Base-by-base conservation (phyloP, 2,329 filamentous ascomycete genomes). In the Penicillium hordei region DNA sequence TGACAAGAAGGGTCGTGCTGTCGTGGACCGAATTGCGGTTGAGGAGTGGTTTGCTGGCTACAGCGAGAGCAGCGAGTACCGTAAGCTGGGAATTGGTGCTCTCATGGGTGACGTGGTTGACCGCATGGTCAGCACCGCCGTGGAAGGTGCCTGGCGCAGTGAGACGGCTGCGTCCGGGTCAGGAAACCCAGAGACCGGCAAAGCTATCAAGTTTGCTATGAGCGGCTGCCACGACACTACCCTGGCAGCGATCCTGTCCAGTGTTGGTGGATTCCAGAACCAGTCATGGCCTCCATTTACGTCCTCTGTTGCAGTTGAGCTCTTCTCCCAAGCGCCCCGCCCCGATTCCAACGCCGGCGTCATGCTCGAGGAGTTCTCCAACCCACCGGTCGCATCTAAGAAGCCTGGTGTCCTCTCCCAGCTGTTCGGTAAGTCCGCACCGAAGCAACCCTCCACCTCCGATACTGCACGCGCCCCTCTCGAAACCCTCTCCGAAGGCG, bases 11-110 rank as follows among this genome's bases (percentile, higher is more conserved):
- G 86, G 83, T 4, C 82, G 86, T 49, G 80, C 81, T 4, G 89
- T 92, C 60, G 85, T 94, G 57, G 86, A 89, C 57, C 80, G 81
- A 36, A 86, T 97, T 58, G 86, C 84, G 29, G 87, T 93, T 0
- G 93, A 99, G 68, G 94, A 97, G 76, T 97, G 94, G 94, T 97
- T 89, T 73, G 79, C 84, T 21, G 93, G 94, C 3, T 97, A 95
- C 73, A 82, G 82, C 57, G 93, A 97, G 75, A 92, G 86, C 60
- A 78, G 79, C 42, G 94, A 97, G 75, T 97, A 96, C 76, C 88
- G 93, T n/a, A 85, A 83, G 63, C 81, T 97, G 2, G 94, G 93
- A 3, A 94, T 97, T 61, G 94, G 94, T 29, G 85, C 83, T 12
- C 80, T 97, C 10, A 80, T 96, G 70, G 93, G 92, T 31, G 93